phyloP scores from a whole-genome alignment of 768 basidiomycete genomes.

The Trametes villosa region DNA sequence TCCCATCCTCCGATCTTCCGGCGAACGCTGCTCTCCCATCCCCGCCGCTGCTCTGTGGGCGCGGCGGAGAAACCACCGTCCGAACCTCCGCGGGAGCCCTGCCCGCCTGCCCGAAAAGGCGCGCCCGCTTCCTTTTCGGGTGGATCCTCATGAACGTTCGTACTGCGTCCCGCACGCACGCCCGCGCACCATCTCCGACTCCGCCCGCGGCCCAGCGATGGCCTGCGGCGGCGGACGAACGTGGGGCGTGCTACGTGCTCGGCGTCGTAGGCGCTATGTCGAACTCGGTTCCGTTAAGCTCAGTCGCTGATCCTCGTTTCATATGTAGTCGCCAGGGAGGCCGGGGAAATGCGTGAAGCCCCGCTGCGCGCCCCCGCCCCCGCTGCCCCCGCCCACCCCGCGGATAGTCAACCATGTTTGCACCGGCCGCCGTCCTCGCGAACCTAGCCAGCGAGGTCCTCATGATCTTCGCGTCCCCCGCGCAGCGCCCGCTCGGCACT shows the following conservation, averaged over 20 bases:
- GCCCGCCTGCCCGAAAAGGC: slow-evolving; percentile 8
- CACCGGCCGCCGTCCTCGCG: slow-evolving; percentile 19
- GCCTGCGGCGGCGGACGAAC: slow-evolving; percentile 1
- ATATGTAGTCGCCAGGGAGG: background rate
- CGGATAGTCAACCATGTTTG: slow-evolving; percentile 14
- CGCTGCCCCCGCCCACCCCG: background rate
- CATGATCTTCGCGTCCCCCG: slow-evolving; percentile 32
- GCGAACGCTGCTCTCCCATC: background rate
- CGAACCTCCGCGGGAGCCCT: background rate
- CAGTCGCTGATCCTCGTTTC: slow-evolving; percentile 5
- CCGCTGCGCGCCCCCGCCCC: background rate
- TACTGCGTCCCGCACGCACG: slow-evolving; percentile 1
- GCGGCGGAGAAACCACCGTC: background rate
- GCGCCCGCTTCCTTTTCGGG: slow-evolving; percentile 13
- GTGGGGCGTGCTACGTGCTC: slow-evolving; percentile 24
- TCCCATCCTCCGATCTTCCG: background rate
- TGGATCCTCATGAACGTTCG: slow-evolving; percentile 27
- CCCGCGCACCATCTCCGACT: background rate
- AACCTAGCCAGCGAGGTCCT: slow-evolving; percentile 24
- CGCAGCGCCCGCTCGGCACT: slow-evolving; percentile 31
- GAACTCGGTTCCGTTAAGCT: background rate
- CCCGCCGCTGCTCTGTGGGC: background rate
- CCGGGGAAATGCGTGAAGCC: background rate
- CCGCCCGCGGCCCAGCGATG: slow-evolving; percentile 1
- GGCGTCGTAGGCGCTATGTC: slow-evolving; percentile 5